Evolutionary conservation across 2,329 filamentous ascomycete genomes (phyloP).

Genomic region (Madurella mycetomatis): DNA sequence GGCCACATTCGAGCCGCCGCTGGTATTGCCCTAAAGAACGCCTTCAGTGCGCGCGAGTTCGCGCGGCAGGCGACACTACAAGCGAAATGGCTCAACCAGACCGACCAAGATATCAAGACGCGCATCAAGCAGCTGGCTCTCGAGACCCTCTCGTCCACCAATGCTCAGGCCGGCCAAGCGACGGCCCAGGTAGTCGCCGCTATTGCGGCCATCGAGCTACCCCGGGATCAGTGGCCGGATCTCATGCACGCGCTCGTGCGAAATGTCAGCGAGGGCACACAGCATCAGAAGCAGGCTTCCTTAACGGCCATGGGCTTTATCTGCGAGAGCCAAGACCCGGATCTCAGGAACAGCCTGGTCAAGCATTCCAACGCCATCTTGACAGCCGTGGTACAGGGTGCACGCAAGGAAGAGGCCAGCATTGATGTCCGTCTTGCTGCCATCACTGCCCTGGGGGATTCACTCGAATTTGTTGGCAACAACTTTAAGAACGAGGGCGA

Average conservation of each 20-base stretch:
- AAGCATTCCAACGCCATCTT: constrained; percentile 95
- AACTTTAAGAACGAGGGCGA: constrained; percentile 99
- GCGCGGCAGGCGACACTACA: constrained; percentile 84
- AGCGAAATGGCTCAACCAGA: constrained; percentile 83
- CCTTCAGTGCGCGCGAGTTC: constrained; percentile 90
- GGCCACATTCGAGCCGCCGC: constrained; percentile 87
- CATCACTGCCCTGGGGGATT: constrained; percentile 91
- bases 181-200: constrained; percentile 93
- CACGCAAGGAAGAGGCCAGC: constrained; percentile 93
- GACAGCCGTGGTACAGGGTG: constrained; percentile 95
- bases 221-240: constrained; percentile 87
- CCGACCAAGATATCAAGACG: constrained; percentile 75
- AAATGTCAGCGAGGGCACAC: constrained; percentile 81
- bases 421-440: constrained; percentile 85
- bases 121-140: constrained; percentile 88
- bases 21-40: constrained; percentile 95
- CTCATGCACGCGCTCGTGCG: constrained; percentile 85
- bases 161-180: constrained; percentile 78
- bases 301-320: constrained; percentile 97
- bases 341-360: constrained; percentile 74
- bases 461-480: constrained; percentile 92
- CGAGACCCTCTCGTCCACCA: constrained; percentile 75
- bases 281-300: constrained; percentile 90
- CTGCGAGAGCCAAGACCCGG: constrained; percentile 88
- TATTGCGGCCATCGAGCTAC: constrained; percentile 91